Conservation (phyloP, 2,329 filamentous ascomycete species). For the Cytospora leucostoma region DNA sequence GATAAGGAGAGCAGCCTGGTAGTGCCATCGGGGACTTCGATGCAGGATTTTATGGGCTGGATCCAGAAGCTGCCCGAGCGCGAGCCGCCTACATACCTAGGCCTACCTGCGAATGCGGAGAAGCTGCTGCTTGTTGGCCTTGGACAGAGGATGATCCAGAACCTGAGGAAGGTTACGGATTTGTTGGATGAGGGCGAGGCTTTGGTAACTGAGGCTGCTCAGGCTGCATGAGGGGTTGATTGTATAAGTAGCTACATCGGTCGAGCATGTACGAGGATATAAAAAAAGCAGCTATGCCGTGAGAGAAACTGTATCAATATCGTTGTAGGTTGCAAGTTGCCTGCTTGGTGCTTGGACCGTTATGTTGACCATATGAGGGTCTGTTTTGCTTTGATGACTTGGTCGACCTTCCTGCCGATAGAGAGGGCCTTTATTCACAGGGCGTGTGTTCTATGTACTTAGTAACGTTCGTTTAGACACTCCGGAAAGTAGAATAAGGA, state of each 20-base stretch:
- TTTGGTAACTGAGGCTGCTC: conserved; percentile 67
- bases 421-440: too few species aligned
- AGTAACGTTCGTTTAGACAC: too few species aligned
- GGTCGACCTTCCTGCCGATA: too few species aligned
- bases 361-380: conserved; percentile 14
- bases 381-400: background rate
- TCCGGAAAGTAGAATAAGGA: too few species aligned
- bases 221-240: conserved; percentile 15
- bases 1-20: conserved; percentile 62
- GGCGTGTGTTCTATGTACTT: too few species aligned
- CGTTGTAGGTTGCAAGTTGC: background rate
- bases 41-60: conserved; percentile 88
- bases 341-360: background rate
- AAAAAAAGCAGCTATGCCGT: background rate
- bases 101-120: conserved; percentile 92
- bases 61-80: conserved; percentile 89
- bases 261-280: background rate
- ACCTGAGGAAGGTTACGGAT: conserved; percentile 81
- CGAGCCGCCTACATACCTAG: conserved; percentile 93
- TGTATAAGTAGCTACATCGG: background rate
- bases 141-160: conserved; percentile 79
- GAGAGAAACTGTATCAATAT: background rate
- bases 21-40: conserved; percentile 77
- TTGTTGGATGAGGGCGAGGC: conserved; percentile 94
- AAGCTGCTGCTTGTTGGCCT: conserved; percentile 89